These are phyloP conservation scores for Penicillium nucicola DNA, from an alignment of 495 filamentous ascomycete genomes.

Conservation along the genomic window DNA sequence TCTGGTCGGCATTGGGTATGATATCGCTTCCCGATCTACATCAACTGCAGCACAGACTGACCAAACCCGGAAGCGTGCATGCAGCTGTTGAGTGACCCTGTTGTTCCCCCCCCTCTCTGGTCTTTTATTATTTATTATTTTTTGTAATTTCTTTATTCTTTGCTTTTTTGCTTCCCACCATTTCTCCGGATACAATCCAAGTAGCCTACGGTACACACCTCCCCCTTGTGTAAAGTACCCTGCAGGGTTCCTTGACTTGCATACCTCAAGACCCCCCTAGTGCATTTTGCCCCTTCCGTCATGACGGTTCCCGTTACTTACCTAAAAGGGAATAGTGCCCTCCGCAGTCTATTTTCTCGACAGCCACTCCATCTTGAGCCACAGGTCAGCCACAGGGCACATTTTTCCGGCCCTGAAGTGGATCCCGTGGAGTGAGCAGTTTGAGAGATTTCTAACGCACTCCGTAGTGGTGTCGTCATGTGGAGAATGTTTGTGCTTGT, in stretches of 20 bases:
- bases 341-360: constrained; percentile 7
- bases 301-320: constrained; percentile 20
- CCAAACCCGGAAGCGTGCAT: constrained; percentile 21
- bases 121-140: background rate
- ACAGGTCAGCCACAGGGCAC: background rate
- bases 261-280: constrained; percentile 16
- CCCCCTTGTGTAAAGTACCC: constrained; percentile 2
- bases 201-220: background rate
- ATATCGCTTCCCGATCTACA: background rate
- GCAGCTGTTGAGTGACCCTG: constrained; percentile 15
- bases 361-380: background rate
- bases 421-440: too few species aligned
- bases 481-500: too few species aligned
- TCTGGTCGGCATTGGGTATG: background rate
- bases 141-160: too few species aligned
- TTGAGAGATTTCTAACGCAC: too few species aligned
- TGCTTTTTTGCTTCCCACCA: background rate
- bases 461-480: too few species aligned
- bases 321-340: constrained; percentile 8
- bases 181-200: constrained; percentile 4
- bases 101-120: background rate
- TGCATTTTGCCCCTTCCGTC: constrained; percentile 39
- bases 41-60: constrained; percentile 12
- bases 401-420: too few species aligned
- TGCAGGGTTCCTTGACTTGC: constrained; percentile 24